These are phyloP conservation scores for Stephanodiscus triporus DNA, from an alignment of 108 stramenopile species.

Conservation along the genomic window DNA sequence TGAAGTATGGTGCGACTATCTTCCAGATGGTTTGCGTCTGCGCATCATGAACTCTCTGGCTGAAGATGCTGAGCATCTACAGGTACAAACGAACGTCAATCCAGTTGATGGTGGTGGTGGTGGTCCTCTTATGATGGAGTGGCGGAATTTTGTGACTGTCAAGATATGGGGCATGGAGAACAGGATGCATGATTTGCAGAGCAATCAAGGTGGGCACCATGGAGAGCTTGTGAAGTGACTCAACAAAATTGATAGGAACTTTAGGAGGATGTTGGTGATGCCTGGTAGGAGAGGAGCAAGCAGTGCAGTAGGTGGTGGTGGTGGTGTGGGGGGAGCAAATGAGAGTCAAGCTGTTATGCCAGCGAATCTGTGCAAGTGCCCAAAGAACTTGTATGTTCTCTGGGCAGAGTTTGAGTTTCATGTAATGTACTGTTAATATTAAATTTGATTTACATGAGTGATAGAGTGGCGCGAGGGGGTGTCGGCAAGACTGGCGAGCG, in stretches of 20 bases:
- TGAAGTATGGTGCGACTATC: too few species aligned
- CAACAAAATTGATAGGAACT: background rate
- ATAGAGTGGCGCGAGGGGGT: too few species aligned
- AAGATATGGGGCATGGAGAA: background rate
- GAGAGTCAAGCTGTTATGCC: background rate
- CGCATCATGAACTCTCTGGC: too few species aligned
- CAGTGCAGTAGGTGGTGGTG: background rate
- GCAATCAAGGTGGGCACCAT: background rate
- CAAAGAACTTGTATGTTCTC: slow-evolving; percentile 15
- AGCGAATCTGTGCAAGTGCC: too few species aligned
- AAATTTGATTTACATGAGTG: too few species aligned
- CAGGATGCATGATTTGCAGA: background rate
- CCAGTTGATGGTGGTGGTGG: background rate
- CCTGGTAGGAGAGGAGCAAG: background rate
- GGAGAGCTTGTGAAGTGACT: background rate
- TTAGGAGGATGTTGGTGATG: background rate
- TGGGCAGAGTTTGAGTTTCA: slow-evolving; percentile 44
- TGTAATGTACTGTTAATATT: too few species aligned
- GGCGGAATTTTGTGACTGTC: slow-evolving; percentile 1
- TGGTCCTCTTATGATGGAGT: background rate
- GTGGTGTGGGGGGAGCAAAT: background rate
- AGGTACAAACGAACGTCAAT: too few species aligned
- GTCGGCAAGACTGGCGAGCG: too few species aligned
- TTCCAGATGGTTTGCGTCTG: too few species aligned
- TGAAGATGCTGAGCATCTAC: too few species aligned